Percentiles rank a stretch among this genome's conserved stretches.
phyloP scores from a whole-genome alignment of 1,284 basidiomycete species.

The Cystobasidium slooffiae region DNA sequence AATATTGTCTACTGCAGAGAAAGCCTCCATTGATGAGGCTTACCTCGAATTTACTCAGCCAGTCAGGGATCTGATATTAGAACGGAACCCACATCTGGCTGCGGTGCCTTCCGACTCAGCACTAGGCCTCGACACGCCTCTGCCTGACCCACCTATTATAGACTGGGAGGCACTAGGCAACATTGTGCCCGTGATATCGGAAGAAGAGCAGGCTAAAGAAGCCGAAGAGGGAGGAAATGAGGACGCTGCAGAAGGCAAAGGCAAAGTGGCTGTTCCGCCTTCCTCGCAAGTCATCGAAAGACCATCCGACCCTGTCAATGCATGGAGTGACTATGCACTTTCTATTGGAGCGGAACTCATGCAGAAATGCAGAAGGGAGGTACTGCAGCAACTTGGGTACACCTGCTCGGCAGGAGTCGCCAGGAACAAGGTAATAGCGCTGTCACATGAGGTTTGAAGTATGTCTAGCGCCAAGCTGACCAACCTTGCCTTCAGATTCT shows the following conservation, averaged over 20 bases:
- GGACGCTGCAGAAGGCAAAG: slow-evolving; percentile 45
- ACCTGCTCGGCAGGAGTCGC: slow-evolving; percentile 96
- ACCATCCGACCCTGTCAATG: slow-evolving; percentile 35
- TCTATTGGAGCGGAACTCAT: slow-evolving; percentile 88
- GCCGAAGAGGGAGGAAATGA: slow-evolving; percentile 41
- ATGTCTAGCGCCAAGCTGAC: too few relatives aligned
- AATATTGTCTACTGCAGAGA: slow-evolving; percentile 52
- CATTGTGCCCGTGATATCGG: slow-evolving; percentile 68
- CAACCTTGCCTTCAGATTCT: slow-evolving; percentile 51
- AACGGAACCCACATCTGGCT: slow-evolving; percentile 75
- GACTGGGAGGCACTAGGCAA: slow-evolving; percentile 72
- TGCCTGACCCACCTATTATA: slow-evolving; percentile 69
- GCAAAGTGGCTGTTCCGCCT: slow-evolving; percentile 47
- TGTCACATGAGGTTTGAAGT: background rate
- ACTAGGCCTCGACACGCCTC: slow-evolving; percentile 73
- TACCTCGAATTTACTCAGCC: slow-evolving; percentile 86
- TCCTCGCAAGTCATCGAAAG: slow-evolving; percentile 27
- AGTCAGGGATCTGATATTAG: slow-evolving; percentile 72
- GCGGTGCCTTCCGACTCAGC: slow-evolving; percentile 70
- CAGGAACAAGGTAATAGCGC: slow-evolving; percentile 76
- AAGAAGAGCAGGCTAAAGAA: slow-evolving; percentile 46
- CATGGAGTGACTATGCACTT: slow-evolving; percentile 93
- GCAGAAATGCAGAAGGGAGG: slow-evolving; percentile 68
- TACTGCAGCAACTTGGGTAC: slow-evolving; percentile 78
- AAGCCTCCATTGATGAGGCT: slow-evolving; percentile 70